Base-by-base conservation (phyloP, 495 filamentous ascomycete species). In the Cetradonia linearis region DNA sequence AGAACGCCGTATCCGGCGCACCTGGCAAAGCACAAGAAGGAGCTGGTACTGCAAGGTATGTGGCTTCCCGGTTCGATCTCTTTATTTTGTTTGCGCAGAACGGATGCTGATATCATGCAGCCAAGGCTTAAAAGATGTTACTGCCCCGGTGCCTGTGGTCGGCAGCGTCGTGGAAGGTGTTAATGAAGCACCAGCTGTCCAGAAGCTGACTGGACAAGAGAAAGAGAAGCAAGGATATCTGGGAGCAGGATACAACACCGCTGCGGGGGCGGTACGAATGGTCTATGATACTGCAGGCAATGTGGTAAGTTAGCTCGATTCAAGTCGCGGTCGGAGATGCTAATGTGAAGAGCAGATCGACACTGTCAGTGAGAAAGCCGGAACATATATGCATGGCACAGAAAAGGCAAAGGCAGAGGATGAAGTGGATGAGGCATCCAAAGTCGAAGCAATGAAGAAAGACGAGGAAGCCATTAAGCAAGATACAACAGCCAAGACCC, bases 201-300 rank as follows among this genome's bases (percentile, higher is more conserved):
- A 65, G 40, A 62, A 53, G 44, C 37, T 65, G 9, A 59, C 59
- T 13, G 63, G 63, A 9, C 42, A 55, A 28, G 63, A 46, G 42
- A 20, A 61, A 55, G 63, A 65, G 48, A 55, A 65, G 30, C 55
- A 64, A 38, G 63, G 63, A 3, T 65, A 65, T 46, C 49, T 65
- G 20, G 53, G 58, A 31, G 28, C 60, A 36, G 59, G 48, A 18
- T 65, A 65, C 23, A 52, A 65, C 4, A 38, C 54, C 18, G 63
- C 63, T 9, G 55, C 59, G 4, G 55, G 58, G 38, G 58, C 58
- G 14, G 23, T 60, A 16, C 40, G 59, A 1, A 65, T 59, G 1
- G 63, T 65, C 0, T 65, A 65, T 34, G 63, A 65, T 42, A 54
- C 63, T 8, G 63, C 63, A 11, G 63, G 63, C 2, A 65, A 65